Percentiles rank a stretch among this genome's conserved stretches.
phyloP scores from a whole-genome alignment of 495 filamentous ascomycete genomes.

The Wilcoxina mikolae region DNA sequence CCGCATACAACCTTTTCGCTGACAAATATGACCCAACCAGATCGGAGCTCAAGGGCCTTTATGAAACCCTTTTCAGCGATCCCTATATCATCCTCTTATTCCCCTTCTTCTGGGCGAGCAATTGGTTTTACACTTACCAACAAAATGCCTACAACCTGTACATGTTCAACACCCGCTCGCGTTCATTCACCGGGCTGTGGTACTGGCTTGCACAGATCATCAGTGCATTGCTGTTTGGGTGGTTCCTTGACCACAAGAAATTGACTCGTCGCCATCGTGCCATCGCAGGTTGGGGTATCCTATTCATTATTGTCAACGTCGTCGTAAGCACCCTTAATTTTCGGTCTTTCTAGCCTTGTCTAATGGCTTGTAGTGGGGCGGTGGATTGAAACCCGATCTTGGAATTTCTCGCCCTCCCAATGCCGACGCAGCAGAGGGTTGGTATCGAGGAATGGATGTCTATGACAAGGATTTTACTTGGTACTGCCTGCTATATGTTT shows the following conservation, averaged over 20 bases:
- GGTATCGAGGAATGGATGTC: conserved; percentile 46
- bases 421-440: conserved; percentile 6
- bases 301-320: conserved; percentile 61
- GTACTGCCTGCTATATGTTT: conserved; percentile 83
- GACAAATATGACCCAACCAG: background rate
- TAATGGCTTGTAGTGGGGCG: conserved; percentile 47
- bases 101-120: conserved; percentile 72
- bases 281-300: conserved; percentile 47
- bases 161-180: conserved; percentile 68
- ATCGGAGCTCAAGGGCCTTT: conserved; percentile 64
- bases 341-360: background rate
- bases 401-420: background rate
- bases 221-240: conserved; percentile 65
- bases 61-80: conserved; percentile 53
- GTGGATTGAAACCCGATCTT: conserved; percentile 53
- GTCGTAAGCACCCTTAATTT: conserved; percentile 29
- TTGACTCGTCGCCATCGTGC: conserved; percentile 60
- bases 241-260: conserved; percentile 49
- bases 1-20: background rate
- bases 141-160: conserved; percentile 44
- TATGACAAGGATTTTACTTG: conserved; percentile 51
- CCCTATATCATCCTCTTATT: conserved; percentile 74
- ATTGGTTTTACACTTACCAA: conserved; percentile 67
- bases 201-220: conserved; percentile 86
- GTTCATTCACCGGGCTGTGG: conserved; percentile 54